Evolutionary conservation across 768 basidiomycete species (phyloP).

Genomic region (Tricholoma flavovirens): DNA sequence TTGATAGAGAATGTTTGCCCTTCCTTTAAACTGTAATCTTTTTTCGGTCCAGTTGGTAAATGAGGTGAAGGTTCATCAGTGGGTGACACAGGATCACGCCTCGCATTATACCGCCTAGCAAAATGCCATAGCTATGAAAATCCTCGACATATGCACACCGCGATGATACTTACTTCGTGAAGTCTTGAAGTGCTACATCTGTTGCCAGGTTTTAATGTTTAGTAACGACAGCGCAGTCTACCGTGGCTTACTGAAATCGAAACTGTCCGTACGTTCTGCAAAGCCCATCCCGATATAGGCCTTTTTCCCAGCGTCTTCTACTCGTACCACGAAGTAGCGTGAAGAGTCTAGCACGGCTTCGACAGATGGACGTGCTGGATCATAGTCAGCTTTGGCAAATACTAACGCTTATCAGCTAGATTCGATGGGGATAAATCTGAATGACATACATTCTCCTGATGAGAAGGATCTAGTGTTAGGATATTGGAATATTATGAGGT

Average conservation of each 20-base stretch:
- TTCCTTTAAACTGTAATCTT: slow-evolving; percentile 91
- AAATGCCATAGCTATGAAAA: slow-evolving; percentile 9
- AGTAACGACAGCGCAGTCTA: slow-evolving; percentile 5
- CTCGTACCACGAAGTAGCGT: slow-evolving; percentile 88
- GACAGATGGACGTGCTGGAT: slow-evolving; percentile 72
- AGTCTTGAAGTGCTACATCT: slow-evolving; percentile 87
- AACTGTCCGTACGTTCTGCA: slow-evolving; percentile 80
- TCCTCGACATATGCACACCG: background rate
- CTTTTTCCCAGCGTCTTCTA: slow-evolving; percentile 82
- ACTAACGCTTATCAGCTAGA: slow-evolving; percentile 43
- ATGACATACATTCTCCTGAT: slow-evolving; percentile 61
- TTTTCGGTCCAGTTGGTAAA: slow-evolving; percentile 74
- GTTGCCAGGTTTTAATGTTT: background rate
- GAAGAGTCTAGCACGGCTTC: slow-evolving; percentile 95
- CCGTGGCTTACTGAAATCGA: slow-evolving; percentile 78
- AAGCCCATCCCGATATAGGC: slow-evolving; percentile 96
- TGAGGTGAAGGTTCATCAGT: slow-evolving; percentile 54
- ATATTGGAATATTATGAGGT: background rate
- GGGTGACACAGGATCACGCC: slow-evolving; percentile 45
- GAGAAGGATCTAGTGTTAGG: background rate
- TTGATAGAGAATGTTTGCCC: slow-evolving; percentile 92
- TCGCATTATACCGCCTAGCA: slow-evolving; percentile 57
- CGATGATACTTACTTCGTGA: slow-evolving; percentile 55
- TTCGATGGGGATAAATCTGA: slow-evolving; percentile 3
- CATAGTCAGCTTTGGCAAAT: slow-evolving; percentile 85